Evolutionary conservation across 257 asterid species (phyloP).

Genomic region (Schizonepeta tenuifolia): DNA sequence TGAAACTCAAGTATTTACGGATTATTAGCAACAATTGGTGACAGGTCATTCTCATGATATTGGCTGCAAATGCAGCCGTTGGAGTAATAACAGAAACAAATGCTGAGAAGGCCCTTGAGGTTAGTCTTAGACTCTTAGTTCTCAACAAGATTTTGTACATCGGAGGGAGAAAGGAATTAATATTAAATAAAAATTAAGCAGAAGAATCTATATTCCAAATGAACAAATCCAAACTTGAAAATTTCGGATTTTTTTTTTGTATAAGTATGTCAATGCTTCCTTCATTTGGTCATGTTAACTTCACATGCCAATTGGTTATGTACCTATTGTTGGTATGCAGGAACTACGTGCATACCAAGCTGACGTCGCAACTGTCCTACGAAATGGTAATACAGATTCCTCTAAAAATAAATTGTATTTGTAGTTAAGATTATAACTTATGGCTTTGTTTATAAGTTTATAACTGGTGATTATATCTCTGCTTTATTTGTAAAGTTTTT

Average conservation of each 20-base stretch:
- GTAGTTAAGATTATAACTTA: conserved; percentile 6
- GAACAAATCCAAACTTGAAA: conserved; percentile 1
- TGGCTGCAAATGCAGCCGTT: conserved; percentile 99
- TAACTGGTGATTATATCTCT: conserved; percentile 20
- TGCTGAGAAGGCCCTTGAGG: conserved; percentile 99
- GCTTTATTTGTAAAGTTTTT: conserved; percentile 18
- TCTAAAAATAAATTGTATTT: not conserved
- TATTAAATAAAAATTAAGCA: not conserved
- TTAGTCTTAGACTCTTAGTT: conserved; percentile 47
- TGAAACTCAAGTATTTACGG: conserved; percentile 13
- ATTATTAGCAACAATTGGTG: no score
- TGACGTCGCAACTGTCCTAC: conserved; percentile 91
- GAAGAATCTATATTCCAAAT: not conserved
- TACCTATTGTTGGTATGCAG: conserved; percentile 49
- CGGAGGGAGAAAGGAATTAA: not conserved
- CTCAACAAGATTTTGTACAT: conserved; percentile 24
- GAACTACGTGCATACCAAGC: conserved; percentile 99
- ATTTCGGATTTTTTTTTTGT: not conserved
- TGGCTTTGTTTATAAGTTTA: not conserved
- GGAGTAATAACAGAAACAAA: conserved; percentile 99
- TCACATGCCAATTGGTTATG: conserved; percentile 23
- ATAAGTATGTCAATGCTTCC: not conserved
- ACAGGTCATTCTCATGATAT: conserved; percentile 94
- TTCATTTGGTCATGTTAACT: conserved; percentile 5
- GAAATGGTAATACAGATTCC: conserved; percentile 66